Evolutionary conservation across 306 rosid genomes (phyloP).

Genomic region (peach (Prunus persica)): DNA sequence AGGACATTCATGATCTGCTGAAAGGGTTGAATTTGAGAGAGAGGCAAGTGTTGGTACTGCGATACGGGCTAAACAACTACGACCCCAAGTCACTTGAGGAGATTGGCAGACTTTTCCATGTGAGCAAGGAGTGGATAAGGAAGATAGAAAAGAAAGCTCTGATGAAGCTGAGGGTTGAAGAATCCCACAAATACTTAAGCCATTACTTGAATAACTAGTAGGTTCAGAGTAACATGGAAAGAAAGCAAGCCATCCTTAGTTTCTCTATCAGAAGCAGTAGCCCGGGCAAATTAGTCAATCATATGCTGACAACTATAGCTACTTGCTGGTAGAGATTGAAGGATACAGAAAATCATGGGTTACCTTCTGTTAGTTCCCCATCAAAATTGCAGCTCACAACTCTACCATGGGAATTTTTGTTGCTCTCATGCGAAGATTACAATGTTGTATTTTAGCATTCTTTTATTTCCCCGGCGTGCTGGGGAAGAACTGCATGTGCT

Average conservation of each 20-base stretch:
- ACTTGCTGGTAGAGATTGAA: not conserved
- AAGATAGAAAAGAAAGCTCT: constrained; percentile 72
- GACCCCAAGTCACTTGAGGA: constrained; percentile 73
- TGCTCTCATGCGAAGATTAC: not conserved
- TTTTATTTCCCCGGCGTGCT: constrained; percentile 1
- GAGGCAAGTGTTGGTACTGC: constrained; percentile 61
- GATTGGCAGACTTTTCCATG: constrained; percentile 56
- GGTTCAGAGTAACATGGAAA: constrained; percentile 16
- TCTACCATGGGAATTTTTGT: not conserved
- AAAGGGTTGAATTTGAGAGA: constrained; percentile 63
- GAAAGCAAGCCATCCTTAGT: not conserved
- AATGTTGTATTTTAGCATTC: not conserved
- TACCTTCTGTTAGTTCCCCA: not conserved
- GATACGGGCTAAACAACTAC: constrained; percentile 65
- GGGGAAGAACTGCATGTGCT: not conserved
- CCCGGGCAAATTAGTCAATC: not conserved
- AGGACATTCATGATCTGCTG: constrained; percentile 49
- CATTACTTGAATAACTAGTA: constrained; percentile 51
- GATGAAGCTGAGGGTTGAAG: constrained; percentile 47
- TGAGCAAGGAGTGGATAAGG: constrained; percentile 74
- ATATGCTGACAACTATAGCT: not conserved
- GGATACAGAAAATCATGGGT: not conserved
- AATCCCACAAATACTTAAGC: constrained; percentile 37
- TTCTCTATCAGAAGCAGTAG: not conserved
- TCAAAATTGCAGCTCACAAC: constrained; percentile 9